Conservation (phyloP, 2,329 filamentous ascomycete species). For the Rutstroemia sydowiana region DNA sequence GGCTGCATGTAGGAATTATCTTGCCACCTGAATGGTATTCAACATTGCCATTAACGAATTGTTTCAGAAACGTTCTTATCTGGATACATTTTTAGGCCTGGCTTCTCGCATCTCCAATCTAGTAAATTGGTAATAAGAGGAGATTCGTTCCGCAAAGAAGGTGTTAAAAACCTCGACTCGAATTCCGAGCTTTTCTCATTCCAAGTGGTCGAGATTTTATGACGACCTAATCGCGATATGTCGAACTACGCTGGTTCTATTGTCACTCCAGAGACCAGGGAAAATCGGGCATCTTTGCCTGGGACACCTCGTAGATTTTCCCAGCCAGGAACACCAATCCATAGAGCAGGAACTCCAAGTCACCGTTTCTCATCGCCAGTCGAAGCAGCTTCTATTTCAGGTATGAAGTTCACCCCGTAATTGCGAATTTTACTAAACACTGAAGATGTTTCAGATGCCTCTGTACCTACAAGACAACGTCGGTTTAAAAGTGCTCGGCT, state of each 20-base stretch:
- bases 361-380: background rate
- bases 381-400: constrained; percentile 4
- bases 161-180: too few species aligned
- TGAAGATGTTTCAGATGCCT: background rate
- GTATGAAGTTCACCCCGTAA: background rate
- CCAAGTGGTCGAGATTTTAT: background rate
- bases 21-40: background rate
- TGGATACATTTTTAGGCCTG: background rate
- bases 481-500: constrained; percentile 16
- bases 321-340: constrained; percentile 3
- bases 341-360: constrained; percentile 1
- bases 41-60: background rate
- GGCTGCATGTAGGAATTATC: constrained; percentile 1
- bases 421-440: background rate
- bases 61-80: too few species aligned
- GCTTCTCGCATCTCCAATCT: background rate
- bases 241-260: background rate
- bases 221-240: background rate
- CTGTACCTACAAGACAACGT: constrained; percentile 4
- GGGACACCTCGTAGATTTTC: constrained; percentile 1
- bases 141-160: too few species aligned
- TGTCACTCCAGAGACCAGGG: constrained; percentile 1
- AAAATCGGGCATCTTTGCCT: background rate
- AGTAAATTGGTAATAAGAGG: background rate
- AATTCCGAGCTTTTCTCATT: too few species aligned